A percentile compares a stretch with the other conserved stretches of the same genome.
phyloP scores from a whole-genome alignment of 2,329 filamentous ascomycete species.

The Mariannaea sp. region DNA sequence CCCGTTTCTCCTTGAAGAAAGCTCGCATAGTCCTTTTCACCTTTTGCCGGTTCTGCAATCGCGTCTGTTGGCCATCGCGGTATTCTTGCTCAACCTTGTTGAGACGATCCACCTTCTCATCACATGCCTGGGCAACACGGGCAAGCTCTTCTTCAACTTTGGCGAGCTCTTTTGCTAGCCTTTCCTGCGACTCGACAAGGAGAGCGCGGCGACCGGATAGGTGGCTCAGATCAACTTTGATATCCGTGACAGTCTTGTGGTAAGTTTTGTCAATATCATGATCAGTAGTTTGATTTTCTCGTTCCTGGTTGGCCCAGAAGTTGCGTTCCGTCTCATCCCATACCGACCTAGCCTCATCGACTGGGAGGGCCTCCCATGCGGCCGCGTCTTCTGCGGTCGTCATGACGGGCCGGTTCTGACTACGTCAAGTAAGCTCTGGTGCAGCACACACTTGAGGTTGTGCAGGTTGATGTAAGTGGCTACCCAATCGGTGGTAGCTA shows the following conservation, averaged over 20 bases:
- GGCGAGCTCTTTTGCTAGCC: conserved; percentile 40
- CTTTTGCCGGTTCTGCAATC: conserved; percentile 37
- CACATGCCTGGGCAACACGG: conserved; percentile 36
- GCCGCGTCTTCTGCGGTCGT: conserved; percentile 31
- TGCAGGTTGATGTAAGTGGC: conserved; percentile 12
- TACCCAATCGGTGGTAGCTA: conserved; percentile 3
- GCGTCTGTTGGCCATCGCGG: conserved; percentile 35
- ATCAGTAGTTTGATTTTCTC: conserved; percentile 32
- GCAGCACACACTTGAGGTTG: not conserved
- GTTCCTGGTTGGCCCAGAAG: conserved; percentile 41
- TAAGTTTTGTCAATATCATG: conserved; percentile 35
- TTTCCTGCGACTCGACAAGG: conserved; percentile 37
- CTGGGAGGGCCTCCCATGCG: conserved; percentile 39
- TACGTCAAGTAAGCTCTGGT: not conserved
- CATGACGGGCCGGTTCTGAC: conserved; percentile 23
- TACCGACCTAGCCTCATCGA: conserved; percentile 41
- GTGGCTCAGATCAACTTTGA: conserved; percentile 38
- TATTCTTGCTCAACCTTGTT: conserved; percentile 41
- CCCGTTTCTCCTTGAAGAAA: conserved; percentile 43
- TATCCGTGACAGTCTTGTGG: conserved; percentile 32
- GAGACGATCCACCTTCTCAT: conserved; percentile 44
- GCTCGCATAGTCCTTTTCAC: conserved; percentile 40
- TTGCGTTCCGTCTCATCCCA: conserved; percentile 45
- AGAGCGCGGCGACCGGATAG: conserved; percentile 38
- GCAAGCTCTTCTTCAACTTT: conserved; percentile 47